Evolutionary conservation across 192 early-diverging fungal genomes (phyloP), one percentile per base, ranked within the genome.

Genomic region (Coemansia sp.): DNA sequence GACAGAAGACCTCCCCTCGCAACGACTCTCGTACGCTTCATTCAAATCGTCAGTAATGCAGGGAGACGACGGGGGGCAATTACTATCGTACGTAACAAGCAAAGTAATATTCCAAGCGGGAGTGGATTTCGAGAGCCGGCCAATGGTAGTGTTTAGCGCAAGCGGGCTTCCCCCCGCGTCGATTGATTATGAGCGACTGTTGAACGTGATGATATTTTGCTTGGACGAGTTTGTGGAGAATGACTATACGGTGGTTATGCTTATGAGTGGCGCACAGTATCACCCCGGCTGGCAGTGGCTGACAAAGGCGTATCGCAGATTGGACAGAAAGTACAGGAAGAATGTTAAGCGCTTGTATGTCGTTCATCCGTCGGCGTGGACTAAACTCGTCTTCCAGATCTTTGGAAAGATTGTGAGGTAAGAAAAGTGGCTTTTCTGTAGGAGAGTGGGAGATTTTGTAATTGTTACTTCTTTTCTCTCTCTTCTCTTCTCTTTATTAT

Each of bases 281-380:
- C 83, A 82, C 27, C 92, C 93, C 19, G 80, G 83, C 1, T 93
- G 92, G 91, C 43, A 74, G 2, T 97, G 93, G 93, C 70, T 95
- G 38, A 78, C 87, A 48, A 86, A 84, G 69, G 91, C 92, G 19
- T 95, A 97, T 58, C 70, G 87, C 3, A 80, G 85, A 11, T 60
- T 97, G 21, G 84, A 86, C 38, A 65, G 92, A 69, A 91, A 87
- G 90, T 88, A 90, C 79, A 87, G 93, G 32, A 98, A 98, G 74
- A 95, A 98, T 74, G 74, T 98, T 26, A 96, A 95, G 77, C 84
- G 82, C 35, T 71, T 98, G 0, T 91, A 91, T 71, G 85, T 98
- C 18, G 93, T 98, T 2, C 94, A 98, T 76, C 88, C 93, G 9
- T 88, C 91, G 6, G 76, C 84, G 40, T 91, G 89, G 86, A 63